Conservation (phyloP, 164 flowering plant species). For the Kingdonia uniflora region DNA sequence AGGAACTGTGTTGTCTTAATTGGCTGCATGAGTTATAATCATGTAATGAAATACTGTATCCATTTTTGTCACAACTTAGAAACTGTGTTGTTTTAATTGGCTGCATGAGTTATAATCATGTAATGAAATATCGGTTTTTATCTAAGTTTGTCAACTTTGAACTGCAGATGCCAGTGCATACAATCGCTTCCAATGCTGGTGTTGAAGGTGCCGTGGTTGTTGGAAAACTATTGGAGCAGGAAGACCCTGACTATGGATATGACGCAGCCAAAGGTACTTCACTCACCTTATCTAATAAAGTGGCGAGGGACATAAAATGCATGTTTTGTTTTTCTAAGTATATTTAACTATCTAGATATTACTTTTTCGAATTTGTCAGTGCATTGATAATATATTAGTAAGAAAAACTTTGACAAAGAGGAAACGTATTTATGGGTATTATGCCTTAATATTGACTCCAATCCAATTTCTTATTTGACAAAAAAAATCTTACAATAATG, state of each 20-base stretch:
- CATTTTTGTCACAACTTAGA: neutral
- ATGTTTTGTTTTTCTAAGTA: neutral
- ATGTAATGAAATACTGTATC: too few relatives aligned
- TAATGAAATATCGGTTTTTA: neutral
- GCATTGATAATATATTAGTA: too few relatives aligned
- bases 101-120: neutral
- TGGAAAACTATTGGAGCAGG: slow-evolving; percentile 90
- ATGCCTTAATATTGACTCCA: too few relatives aligned
- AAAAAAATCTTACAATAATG: too few relatives aligned
- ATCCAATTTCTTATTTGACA: too few relatives aligned
- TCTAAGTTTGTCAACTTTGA: neutral
- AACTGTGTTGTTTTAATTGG: neutral
- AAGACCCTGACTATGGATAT: slow-evolving; percentile 79
- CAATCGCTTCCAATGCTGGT: slow-evolving; percentile 93
- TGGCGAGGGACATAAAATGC: neutral
- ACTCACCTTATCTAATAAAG: neutral
- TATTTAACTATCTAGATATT: neutral
- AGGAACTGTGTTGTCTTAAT: neutral
- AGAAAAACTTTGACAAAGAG: too few relatives aligned
- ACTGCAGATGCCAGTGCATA: slow-evolving; percentile 72
- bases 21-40: neutral
- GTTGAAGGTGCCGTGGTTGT: slow-evolving; percentile 98
- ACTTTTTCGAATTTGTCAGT: neutral
- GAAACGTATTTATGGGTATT: too few relatives aligned
- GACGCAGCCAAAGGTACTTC: slow-evolving; percentile 92